These are phyloP conservation scores for Candida tetrigidarum DNA, from an alignment of 1,139 yeast genomes.

Conservation along the genomic window DNA sequence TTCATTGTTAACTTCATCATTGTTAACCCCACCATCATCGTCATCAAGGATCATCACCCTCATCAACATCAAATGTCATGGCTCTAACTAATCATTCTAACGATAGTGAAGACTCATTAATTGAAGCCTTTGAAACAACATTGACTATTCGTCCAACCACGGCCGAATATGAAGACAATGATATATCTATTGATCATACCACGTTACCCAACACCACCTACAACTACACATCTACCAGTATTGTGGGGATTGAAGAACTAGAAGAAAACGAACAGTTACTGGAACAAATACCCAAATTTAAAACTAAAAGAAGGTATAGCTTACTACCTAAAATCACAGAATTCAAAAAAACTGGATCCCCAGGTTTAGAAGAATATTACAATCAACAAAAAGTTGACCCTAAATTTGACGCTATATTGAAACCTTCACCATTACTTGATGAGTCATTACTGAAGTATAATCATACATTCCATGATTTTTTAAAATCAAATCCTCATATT, in stretches of 20 bases:
- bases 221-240: conserved; percentile 30
- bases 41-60: not conserved
- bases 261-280: conserved; percentile 35
- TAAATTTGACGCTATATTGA: conserved; percentile 28
- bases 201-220: conserved; percentile 33
- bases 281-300: conserved; percentile 45
- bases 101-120: conserved; percentile 50
- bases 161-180: conserved; percentile 41
- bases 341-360: conserved; percentile 19
- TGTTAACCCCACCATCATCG: not conserved
- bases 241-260: conserved; percentile 38
- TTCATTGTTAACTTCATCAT: too few relatives aligned
- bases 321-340: conserved; percentile 27
- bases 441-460: conserved; percentile 42
- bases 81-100: conserved; percentile 22
- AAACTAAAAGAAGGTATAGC: conserved; percentile 33
- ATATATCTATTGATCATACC: conserved; percentile 50
- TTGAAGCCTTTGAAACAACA: conserved; percentile 53
- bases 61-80: not conserved
- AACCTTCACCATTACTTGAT: conserved; percentile 41
- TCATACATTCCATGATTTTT: conserved; percentile 49
- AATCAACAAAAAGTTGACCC: conserved; percentile 21
- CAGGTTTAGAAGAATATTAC: conserved; percentile 21
- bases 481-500: conserved; percentile 59
- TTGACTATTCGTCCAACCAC: conserved; percentile 47